Base-by-base conservation (phyloP, 495 filamentous ascomycete species). In the Tuber brumale region DNA sequence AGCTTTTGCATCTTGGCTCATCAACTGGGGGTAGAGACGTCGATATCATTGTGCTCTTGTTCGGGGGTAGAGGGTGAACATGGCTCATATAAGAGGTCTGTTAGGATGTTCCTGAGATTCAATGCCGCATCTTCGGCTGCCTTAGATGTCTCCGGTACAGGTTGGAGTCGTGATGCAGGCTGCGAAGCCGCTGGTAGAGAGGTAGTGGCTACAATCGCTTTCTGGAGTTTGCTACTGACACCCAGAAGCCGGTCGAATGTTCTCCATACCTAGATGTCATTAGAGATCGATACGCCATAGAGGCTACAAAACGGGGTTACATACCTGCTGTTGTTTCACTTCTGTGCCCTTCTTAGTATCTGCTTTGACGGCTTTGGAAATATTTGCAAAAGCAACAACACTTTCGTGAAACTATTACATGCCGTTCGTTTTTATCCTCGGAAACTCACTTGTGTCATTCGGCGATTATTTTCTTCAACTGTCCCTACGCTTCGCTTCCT, bases 81-180 rank as follows among this genome's bases (percentile, higher is more conserved):
- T 23, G 93, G 85, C 39, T 88, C 85, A 72, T 86, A 82, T 21
- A 94, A 91, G 76, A 97, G 89, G 37, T 87, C 87, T 80, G 94
- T 91, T 42, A 99, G 87, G 1, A 91, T 90, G 77, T 91, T 95
- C 91, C 93, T 97, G 66, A 99, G 88, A 69, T 90, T 90, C 39
- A 97, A 84, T 0, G 94, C 95, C n/a, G 94, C 94, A 31, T 88
- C 87, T 85, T 98, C 95, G 12, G 94, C 96, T 0, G 91, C 92
- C 77, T 90, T 87, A 79, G 89, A 97, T 83, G 85, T 70, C 23
- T 75, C 76, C 39, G 76, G 27, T 21, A 45, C 73, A 45, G 75
- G 37, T 18, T 70, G 74, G 44, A 19, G 74, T 51, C 1, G 75
- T 75, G 18, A 76, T 74, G 12, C 66, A 4, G 27, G 77, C 71